Percentiles rank a stretch among this genome's conserved stretches.
phyloP scores from a whole-genome alignment of 768 basidiomycete genomes.

The Lentinula raphanica region DNA sequence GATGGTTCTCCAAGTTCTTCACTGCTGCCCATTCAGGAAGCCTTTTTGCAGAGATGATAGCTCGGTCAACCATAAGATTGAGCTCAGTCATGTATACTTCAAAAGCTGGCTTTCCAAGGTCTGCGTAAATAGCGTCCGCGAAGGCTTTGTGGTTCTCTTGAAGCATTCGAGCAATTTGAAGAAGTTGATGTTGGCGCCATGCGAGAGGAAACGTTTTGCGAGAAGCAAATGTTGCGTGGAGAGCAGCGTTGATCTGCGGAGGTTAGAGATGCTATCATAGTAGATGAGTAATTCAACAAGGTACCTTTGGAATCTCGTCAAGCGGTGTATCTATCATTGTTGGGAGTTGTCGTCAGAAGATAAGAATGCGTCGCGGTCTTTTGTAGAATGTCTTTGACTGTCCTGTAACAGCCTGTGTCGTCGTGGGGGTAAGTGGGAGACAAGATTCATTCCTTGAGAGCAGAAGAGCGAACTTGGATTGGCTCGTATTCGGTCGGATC shows the following conservation, averaged over 20 bases:
- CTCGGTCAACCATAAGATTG: constrained; percentile 10
- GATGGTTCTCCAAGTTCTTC: constrained; percentile 10
- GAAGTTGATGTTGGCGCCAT: constrained; percentile 20
- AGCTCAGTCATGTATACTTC: constrained; percentile 17
- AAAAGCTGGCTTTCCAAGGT: constrained; percentile 17
- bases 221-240: constrained; percentile 15
- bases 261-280: neutral
- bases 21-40: constrained; percentile 20
- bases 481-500: too few species aligned
- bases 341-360: too few species aligned
- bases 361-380: too few species aligned
- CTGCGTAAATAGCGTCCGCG: constrained; percentile 12
- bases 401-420: too few species aligned
- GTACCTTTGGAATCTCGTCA: constrained; percentile 1
- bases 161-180: constrained; percentile 18
- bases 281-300: neutral
- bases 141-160: constrained; percentile 18
- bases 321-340: constrained; percentile 2
- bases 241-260: constrained; percentile 9
- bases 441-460: neutral
- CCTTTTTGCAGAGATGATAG: constrained; percentile 13
- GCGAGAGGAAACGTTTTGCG: constrained; percentile 18
- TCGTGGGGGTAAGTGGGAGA: neutral
- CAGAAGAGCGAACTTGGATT: too few species aligned
- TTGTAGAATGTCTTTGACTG: too few species aligned